These are phyloP conservation scores for Chalciporus chontae DNA, from an alignment of 768 basidiomycete genomes.

Conservation along the genomic window DNA sequence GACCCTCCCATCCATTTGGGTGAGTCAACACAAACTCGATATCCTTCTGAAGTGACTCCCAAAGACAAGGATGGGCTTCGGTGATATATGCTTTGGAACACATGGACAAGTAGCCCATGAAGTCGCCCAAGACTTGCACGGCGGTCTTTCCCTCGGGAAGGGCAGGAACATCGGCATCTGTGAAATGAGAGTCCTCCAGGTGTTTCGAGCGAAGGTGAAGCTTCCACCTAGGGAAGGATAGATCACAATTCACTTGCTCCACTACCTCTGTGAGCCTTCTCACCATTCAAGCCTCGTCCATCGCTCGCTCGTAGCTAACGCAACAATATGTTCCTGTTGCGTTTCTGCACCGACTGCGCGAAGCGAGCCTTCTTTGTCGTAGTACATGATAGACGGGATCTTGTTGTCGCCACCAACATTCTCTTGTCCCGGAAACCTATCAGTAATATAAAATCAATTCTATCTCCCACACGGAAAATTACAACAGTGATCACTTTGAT, in stretches of 20 bases:
- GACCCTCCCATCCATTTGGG: slow-evolving; percentile 63
- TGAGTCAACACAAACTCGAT: slow-evolving; percentile 54
- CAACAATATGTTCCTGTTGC: slow-evolving; percentile 35
- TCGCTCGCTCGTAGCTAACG: slow-evolving; percentile 35
- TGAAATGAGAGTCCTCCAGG: slow-evolving; percentile 20
- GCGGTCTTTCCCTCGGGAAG: slow-evolving; percentile 36
- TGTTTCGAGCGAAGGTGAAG: slow-evolving; percentile 34
- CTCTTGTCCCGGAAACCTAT: slow-evolving; percentile 30
- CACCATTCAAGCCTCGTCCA: slow-evolving; percentile 44
- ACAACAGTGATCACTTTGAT: too few species aligned
- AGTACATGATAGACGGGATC: slow-evolving; percentile 48
- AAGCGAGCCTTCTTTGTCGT: slow-evolving; percentile 37
- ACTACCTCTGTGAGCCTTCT: not conserved
- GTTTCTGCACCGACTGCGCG: slow-evolving; percentile 47
- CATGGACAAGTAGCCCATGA: slow-evolving; percentile 39
- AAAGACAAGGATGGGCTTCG: slow-evolving; percentile 40
- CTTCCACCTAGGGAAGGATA: slow-evolving; percentile 25
- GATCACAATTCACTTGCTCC: not conserved
- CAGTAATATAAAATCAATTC: too few species aligned
- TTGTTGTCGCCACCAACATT: slow-evolving; percentile 43
- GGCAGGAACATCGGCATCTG: slow-evolving; percentile 27
- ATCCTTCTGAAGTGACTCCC: slow-evolving; percentile 37
- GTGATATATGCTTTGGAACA: slow-evolving; percentile 43
- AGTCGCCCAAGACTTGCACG: slow-evolving; percentile 40
- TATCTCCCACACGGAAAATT: too few species aligned